Percentiles rank a stretch among this genome's conserved stretches.
Conservation (phyloP, 2,329 filamentous ascomycete genomes). For the Ceratocystis cacaofunesta region DNA sequence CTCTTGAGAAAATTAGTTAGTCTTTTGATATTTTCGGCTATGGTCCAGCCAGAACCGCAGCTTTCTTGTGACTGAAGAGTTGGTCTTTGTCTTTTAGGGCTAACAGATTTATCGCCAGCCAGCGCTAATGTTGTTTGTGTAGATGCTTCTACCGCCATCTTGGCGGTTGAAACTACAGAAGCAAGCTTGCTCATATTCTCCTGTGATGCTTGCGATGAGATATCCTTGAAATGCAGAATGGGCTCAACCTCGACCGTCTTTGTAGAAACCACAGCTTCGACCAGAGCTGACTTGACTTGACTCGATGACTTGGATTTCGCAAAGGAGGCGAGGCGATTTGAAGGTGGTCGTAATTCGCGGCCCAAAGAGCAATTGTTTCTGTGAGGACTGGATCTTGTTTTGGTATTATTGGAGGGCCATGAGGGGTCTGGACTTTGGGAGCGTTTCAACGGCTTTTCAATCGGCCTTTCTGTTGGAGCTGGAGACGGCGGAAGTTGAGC, state of each 20-base stretch:
- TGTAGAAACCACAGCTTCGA: constrained; percentile 8
- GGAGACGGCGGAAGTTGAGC: constrained; percentile 9
- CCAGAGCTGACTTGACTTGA: constrained; percentile 8
- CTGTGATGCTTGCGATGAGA: background rate
- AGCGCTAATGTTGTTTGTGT: too few relatives aligned
- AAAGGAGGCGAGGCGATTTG: constrained; percentile 13
- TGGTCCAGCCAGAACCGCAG: constrained; percentile 2
- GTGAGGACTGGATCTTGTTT: constrained; percentile 6
- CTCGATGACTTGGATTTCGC: constrained; percentile 3
- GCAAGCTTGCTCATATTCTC: constrained; percentile 5
- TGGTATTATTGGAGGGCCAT: constrained; percentile 12
- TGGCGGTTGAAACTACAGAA: constrained; percentile 2
- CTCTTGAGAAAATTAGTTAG: constrained; percentile 85
- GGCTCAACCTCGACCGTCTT: constrained; percentile 7
- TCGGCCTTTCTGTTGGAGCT: constrained; percentile 2
- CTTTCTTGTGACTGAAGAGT: constrained; percentile 2
- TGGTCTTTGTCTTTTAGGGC: background rate
- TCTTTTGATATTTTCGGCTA: constrained; percentile 43
- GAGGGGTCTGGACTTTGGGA: constrained; percentile 7
- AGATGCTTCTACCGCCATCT: background rate
- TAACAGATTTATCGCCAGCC: too few relatives aligned
- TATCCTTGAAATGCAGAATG: background rate
- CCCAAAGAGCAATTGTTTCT: background rate
- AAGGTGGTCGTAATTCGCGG: constrained; percentile 6
- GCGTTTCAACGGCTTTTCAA: constrained; percentile 9